Percentiles rank a stretch among this genome's conserved stretches.
Conservation (phyloP, 805 yeast genomes). For the Middelhovenomyces tepae region DNA sequence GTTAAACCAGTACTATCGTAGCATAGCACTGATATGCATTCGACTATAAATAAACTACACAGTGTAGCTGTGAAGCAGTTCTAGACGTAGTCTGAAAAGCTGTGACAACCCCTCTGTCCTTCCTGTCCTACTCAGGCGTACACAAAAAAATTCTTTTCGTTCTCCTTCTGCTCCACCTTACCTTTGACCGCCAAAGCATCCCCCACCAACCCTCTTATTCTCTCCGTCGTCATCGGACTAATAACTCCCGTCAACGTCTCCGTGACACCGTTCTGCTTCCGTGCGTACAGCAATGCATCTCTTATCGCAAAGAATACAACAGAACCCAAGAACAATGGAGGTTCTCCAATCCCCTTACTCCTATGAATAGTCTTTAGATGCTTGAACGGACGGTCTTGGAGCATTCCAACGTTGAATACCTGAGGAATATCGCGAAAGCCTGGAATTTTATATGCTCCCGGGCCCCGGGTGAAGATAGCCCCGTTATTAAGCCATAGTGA, state of each 20-base stretch:
- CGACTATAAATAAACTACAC: too few relatives aligned
- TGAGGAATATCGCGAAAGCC: conserved; percentile 43
- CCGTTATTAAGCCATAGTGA: conserved; percentile 39
- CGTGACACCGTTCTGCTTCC: conserved; percentile 25
- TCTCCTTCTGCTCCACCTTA: conserved; percentile 27
- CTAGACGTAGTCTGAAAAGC: too few relatives aligned
- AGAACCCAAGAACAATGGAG: conserved; percentile 40
- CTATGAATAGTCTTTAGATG: conserved; percentile 38
- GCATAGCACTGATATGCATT: too few relatives aligned
- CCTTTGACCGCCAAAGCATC: conserved; percentile 28
- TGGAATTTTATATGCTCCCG: conserved; percentile 43
- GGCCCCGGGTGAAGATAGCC: conserved; percentile 37
- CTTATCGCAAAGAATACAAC: conserved; percentile 37
- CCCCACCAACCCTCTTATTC: conserved; percentile 34
- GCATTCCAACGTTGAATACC: conserved; percentile 34
- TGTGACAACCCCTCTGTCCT: too few relatives aligned
- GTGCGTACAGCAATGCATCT: conserved; percentile 33
- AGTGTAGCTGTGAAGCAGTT: too few relatives aligned
- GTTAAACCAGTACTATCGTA: too few relatives aligned
- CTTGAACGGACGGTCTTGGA: conserved; percentile 33
- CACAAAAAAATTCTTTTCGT: conserved; percentile 29
- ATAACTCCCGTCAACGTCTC: conserved; percentile 17
- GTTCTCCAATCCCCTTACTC: conserved; percentile 43
- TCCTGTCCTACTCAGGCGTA: conserved; percentile 22
- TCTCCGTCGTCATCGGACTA: conserved; percentile 38